Base-by-base conservation (phyloP, 768 basidiomycete genomes). In the Russula brevipes region DNA sequence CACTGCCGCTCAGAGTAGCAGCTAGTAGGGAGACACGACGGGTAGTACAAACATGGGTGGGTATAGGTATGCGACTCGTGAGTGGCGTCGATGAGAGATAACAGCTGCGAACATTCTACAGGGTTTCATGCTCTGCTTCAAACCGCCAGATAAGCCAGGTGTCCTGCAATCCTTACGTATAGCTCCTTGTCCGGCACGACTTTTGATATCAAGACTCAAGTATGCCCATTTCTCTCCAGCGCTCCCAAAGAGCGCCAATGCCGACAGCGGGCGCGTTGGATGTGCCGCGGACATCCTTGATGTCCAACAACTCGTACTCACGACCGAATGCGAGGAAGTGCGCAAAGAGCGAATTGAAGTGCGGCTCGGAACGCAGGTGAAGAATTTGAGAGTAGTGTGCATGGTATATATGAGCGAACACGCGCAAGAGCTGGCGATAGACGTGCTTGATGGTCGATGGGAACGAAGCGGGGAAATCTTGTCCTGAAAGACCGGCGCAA, bases 331-430 rank as follows among this genome's bases (percentile, higher is more conserved):
- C 94, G 55, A 98, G 79, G 77, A 97, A 99, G 75, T 98, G 96
- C 0, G 96, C 96, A 74, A 98, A 98, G 42, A 98, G 85, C 4
- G 94, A 96, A 74, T 96, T 96, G 78, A 96, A 95, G 73, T 96
- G 94, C 0, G 91, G 91, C 72, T 98, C 96, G 10, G 89, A 86
- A 45, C 92, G 91, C 31, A 98, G 83, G 71, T 98, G 94, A 30
- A 98, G 83, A 71, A 98, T 89, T 68, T 91, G 87, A 2, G 81
- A 80, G 72, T 94, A 98, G 72, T 98, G 96, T 9, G 92, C 90
- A 73, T 98, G 89, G 73, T 98, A 98, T 69, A 98, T 85, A 78
- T 98, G 96, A 10, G 96, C 95, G 72, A 98, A 98, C 67, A 98
- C 90, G 53, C 96, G 91, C 60, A 98, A 84, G 41, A 98, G 90